Base-by-base conservation (phyloP, 768 basidiomycete genomes). In the Paxillus rubicundulus region DNA sequence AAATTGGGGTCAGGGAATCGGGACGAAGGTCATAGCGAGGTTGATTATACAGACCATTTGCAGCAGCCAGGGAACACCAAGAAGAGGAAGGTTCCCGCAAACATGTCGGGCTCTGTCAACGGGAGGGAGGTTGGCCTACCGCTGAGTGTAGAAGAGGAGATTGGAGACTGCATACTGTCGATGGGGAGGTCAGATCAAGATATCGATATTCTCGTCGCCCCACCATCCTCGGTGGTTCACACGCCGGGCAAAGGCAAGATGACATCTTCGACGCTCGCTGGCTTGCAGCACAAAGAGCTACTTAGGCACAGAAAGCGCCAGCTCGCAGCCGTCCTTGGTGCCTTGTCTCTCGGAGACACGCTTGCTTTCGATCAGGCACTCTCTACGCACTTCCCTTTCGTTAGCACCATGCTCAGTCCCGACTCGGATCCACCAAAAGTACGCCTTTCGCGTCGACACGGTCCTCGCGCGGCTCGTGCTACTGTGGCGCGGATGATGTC, bases 31-130 rank as follows among this genome's bases (percentile, higher is more conserved):
- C 73, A 76, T 28, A 78, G 71, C 9, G 83, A 82, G 56, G 82
- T 76, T 18, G 87, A 87, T 62, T 84, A 84, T 58, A 62, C 77
- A 14, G 86, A 89, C 65, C 85, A 87, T 60, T 69, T 85, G 28
- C 84, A 80, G 55, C 89, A 89, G 57, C 88, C 84, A 3, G 86
- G 85, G 8, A 92, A 92, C 61, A 87, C 88, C 44, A 92, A 92
- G 81, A 92, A 92, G 73, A 78, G 90, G 44, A 92, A 92, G 66
- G 89, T 92, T 3, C 90, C 91, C 1, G 79, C 82, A 34, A 85
- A 88, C 66, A 64, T 72, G 49, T 67, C 74, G 14, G 71, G 72
- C 46, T 66, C 70, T 36, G 68, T 64, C 41, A 71, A 67, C 40
- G 75, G 77, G 49, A 77, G 75, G 40, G 77, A 79, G 52, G 64